Base-by-base conservation (phyloP, 108 stramenopile genomes). In the Epipyxis sp. region DNA sequence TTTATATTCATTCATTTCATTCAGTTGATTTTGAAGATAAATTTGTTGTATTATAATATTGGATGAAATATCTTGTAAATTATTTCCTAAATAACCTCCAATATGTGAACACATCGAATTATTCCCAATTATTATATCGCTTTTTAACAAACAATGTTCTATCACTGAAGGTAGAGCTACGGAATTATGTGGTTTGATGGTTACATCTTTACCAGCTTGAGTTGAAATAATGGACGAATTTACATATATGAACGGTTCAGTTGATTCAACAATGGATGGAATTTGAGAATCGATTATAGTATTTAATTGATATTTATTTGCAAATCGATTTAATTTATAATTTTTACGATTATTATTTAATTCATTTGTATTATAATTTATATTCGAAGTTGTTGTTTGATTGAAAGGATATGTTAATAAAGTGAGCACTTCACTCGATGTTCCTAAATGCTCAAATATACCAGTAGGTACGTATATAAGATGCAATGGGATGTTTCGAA, bases 361-460 rank as follows among this genome's bases (percentile, higher is more conserved):
- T 20, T 20, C 46, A 50, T 6, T 6, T 20, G 6, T 6, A 6
- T 50, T 6, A 50, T 50, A 20, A 50, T 50, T 13, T 20, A 50
- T 6, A 50, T 6, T 13, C 6, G 20, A 20, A 50, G 6, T 50
- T 20, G 20, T 20, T 20, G 46, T 50, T 50, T 20, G 46, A 6
- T 50, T 6, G 13, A 20, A 20, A 20, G 46, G 46, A 50, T 13
- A 32, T 37, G 61, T 3, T 16, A 65, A 37, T 3, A 65, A 65
- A 32, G 27, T 13, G 25, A 65, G 35, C 61, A 65, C 3, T 32
- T 65, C 61, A 3, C 25, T 29, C 13, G 13, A 13, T 32, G 61
- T 65, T 29, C 61, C 61, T 41, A 78, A 1, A 44, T 78, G 78
- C 42, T 35, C 20, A 67, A 78, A 78, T 20, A 1, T 1, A 0